Evolutionary conservation across 805 yeast genomes (phyloP).

Genomic region (Barnettozyma siamensis): DNA sequence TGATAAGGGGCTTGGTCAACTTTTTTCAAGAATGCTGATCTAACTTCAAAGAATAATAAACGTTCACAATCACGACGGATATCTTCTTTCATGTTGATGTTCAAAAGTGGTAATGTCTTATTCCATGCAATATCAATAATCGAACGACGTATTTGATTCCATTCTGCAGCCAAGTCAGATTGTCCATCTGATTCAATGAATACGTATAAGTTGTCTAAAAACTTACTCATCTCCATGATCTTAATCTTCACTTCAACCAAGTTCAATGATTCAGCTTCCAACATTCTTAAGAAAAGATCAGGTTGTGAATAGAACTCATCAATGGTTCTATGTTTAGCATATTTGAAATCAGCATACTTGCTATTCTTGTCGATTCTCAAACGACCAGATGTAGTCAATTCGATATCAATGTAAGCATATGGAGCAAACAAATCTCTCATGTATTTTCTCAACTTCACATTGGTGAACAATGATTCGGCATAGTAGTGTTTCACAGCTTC

Average conservation of each 20-base stretch:
- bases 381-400: constrained; percentile 78
- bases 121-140: constrained; percentile 65
- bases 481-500: constrained; percentile 70
- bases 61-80: constrained; percentile 73
- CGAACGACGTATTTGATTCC: constrained; percentile 73
- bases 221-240: constrained; percentile 32
- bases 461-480: constrained; percentile 74
- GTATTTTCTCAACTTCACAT: constrained; percentile 72
- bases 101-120: constrained; percentile 58
- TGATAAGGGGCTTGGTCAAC: constrained; percentile 92
- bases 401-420: constrained; percentile 65
- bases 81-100: constrained; percentile 76
- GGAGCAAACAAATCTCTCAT: constrained; percentile 56
- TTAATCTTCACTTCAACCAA: constrained; percentile 60
- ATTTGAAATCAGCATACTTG: constrained; percentile 84
- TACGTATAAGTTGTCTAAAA: constrained; percentile 41
- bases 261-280: constrained; percentile 83
- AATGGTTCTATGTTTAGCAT: constrained; percentile 76
- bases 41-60: constrained; percentile 59
- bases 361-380: constrained; percentile 72
- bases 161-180: constrained; percentile 65
- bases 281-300: constrained; percentile 79
- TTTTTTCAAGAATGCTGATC: constrained; percentile 61
- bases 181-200: constrained; percentile 72
- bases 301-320: constrained; percentile 72